Conservation (phyloP, 2,329 filamentous ascomycete species). For the Erysiphe pulchra region DNA sequence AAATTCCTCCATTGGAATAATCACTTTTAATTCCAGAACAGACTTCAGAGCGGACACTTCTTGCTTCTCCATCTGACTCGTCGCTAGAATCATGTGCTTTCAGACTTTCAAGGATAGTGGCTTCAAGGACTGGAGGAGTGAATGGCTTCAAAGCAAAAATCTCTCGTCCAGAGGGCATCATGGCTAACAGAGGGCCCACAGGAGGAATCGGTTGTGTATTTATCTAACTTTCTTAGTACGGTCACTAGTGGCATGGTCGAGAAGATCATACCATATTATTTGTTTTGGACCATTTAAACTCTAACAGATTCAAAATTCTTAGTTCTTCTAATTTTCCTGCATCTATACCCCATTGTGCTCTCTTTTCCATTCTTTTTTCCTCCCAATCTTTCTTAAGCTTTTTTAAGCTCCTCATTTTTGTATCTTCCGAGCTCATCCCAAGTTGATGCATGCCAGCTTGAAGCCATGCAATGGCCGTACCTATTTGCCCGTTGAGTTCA, state of each 20-base stretch:
- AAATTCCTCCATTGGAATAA: constrained; percentile 7
- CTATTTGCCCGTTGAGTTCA: constrained; percentile 57
- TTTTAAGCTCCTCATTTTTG: constrained; percentile 23
- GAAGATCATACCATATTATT: constrained; percentile 55
- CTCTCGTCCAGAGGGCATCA: constrained; percentile 71
- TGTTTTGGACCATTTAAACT: constrained; percentile 72
- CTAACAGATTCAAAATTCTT: constrained; percentile 63
- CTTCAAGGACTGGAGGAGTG: constrained; percentile 35
- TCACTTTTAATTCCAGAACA: constrained; percentile 23
- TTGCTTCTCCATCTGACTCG: constrained; percentile 18
- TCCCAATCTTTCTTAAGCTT: constrained; percentile 48
- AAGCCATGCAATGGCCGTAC: constrained; percentile 70
- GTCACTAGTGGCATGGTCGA: not conserved
- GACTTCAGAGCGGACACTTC: constrained; percentile 14
- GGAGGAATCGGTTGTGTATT: constrained; percentile 57
- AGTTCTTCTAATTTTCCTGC: constrained; percentile 67
- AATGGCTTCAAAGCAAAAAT: constrained; percentile 52
- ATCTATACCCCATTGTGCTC: constrained; percentile 51
- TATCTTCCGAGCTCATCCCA: constrained; percentile 27
- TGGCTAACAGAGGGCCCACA: constrained; percentile 42
- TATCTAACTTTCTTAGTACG: constrained; percentile 24
- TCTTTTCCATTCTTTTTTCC: constrained; percentile 54
- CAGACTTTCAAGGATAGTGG: constrained; percentile 36
- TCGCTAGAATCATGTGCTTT: constrained; percentile 23
- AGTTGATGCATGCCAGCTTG: constrained; percentile 51